phyloP scores from a whole-genome alignment of 1,284 basidiomycete species.

The Irpex sp. region DNA sequence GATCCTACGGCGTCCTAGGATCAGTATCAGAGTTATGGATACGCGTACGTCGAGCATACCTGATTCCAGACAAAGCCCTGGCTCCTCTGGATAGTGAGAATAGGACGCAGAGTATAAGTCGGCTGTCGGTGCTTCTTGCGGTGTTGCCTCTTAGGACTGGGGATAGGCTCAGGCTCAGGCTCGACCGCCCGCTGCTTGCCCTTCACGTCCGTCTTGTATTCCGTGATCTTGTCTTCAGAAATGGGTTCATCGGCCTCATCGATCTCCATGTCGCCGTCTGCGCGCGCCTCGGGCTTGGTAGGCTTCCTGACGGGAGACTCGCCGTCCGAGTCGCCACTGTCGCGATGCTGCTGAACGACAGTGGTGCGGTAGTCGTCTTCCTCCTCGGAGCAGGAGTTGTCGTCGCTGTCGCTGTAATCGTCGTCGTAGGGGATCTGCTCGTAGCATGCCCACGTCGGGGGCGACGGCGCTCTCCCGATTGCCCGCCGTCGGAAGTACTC shows the following conservation, averaged over 20 bases:
- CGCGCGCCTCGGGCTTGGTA: slow-evolving; percentile 35
- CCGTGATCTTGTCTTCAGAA: slow-evolving; percentile 35
- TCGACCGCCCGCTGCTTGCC: slow-evolving; percentile 76
- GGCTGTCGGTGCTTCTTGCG: slow-evolving; percentile 56
- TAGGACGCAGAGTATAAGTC: slow-evolving; percentile 64
- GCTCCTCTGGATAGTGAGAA: slow-evolving; percentile 78
- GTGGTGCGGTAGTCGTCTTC: slow-evolving; percentile 53
- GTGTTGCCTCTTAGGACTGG: slow-evolving; percentile 41
- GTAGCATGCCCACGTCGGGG: slow-evolving; percentile 82
- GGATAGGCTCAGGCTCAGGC: slow-evolving; percentile 39
- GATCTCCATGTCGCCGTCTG: slow-evolving; percentile 57
- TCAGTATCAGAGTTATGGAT: not conserved
- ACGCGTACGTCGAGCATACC: slow-evolving; percentile 36
- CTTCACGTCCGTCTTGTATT: slow-evolving; percentile 59
- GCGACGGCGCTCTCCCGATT: slow-evolving; percentile 73
- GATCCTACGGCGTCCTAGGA: slow-evolving; percentile 44
- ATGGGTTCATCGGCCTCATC: slow-evolving; percentile 36
- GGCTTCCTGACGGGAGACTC: slow-evolving; percentile 25
- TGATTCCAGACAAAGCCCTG: slow-evolving; percentile 90
- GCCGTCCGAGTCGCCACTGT: slow-evolving; percentile 26
- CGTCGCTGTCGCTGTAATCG: slow-evolving; percentile 40
- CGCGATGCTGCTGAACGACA: not conserved
- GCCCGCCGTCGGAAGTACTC: slow-evolving; percentile 67
- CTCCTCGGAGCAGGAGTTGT: slow-evolving; percentile 66
- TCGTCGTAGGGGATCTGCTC: slow-evolving; percentile 72